phyloP scores from a whole-genome alignment of 495 filamentous ascomycete species.

The Penicillium subrubescens region DNA sequence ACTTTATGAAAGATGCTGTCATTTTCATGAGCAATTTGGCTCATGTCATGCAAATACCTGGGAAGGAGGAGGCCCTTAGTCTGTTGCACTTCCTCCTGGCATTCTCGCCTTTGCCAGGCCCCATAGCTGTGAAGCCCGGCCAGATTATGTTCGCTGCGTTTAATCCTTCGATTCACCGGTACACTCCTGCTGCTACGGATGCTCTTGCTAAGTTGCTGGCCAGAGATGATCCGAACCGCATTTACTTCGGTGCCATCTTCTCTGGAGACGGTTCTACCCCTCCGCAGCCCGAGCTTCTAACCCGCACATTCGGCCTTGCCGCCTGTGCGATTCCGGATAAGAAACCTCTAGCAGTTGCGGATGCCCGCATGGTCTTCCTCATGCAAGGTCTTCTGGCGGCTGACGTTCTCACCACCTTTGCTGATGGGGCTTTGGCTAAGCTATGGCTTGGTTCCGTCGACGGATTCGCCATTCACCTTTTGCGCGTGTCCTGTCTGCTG shows the following conservation, averaged over 20 bases:
- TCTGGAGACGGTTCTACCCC: slow-evolving; percentile 62
- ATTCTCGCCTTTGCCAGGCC: slow-evolving; percentile 76
- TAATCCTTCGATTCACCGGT: slow-evolving; percentile 78
- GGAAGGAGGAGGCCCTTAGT: slow-evolving; percentile 83
- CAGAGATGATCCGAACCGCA: slow-evolving; percentile 89
- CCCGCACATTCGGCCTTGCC: slow-evolving; percentile 83
- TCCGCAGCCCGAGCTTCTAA: slow-evolving; percentile 78
- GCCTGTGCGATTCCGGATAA: slow-evolving; percentile 81
- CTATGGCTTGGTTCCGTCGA: slow-evolving; percentile 84
- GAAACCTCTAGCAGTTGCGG: slow-evolving; percentile 63
- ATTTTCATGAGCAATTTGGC: slow-evolving; percentile 86
- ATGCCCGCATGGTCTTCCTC: slow-evolving; percentile 80
- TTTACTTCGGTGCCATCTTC: slow-evolving; percentile 79
- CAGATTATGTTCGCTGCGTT: slow-evolving; percentile 77
- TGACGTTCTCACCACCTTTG: slow-evolving; percentile 79
- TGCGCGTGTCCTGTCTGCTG: slow-evolving; percentile 69
- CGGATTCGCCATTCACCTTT: slow-evolving; percentile 79
- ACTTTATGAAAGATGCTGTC: slow-evolving; percentile 96
- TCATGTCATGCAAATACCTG: slow-evolving; percentile 76
- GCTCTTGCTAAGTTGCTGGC: slow-evolving; percentile 89
- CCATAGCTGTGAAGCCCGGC: slow-evolving; percentile 52
- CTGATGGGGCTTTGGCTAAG: slow-evolving; percentile 71
- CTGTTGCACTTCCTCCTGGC: slow-evolving; percentile 87
- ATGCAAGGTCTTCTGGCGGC: slow-evolving; percentile 91
- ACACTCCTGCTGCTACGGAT: slow-evolving; percentile 87